Percentiles rank a stretch among this genome's conserved stretches.
Conservation (phyloP, 805 yeast species). For the Kodamaea neixiangensis region DNA sequence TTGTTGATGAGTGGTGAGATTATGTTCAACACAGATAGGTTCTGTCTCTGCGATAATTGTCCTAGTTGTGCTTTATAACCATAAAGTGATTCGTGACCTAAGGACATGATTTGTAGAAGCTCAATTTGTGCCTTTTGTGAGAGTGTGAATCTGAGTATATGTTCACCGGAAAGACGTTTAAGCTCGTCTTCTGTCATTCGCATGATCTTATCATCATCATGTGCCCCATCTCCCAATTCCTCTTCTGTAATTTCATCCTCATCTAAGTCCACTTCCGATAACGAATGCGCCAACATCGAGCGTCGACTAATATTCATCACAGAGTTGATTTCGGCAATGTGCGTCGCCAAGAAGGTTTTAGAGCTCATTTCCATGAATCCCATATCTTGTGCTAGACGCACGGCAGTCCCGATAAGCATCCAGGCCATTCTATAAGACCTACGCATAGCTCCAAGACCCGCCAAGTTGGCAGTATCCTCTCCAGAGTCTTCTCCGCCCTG, state of each 20-base stretch:
- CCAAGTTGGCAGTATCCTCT: conserved; percentile 47
- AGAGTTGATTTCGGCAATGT: conserved; percentile 77
- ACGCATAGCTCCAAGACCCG: conserved; percentile 83
- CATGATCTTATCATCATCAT: conserved; percentile 29
- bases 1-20: conserved; percentile 74
- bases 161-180: conserved; percentile 25
- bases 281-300: conserved; percentile 72
- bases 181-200: conserved; percentile 36
- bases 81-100: conserved; percentile 84
- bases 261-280: conserved; percentile 64
- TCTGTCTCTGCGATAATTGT: conserved; percentile 57
- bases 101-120: conserved; percentile 70
- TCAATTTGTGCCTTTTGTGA: conserved; percentile 79
- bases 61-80: conserved; percentile 60
- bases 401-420: conserved; percentile 89
- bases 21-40: conserved; percentile 68
- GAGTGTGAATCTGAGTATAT: conserved; percentile 52
- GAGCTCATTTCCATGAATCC: conserved; percentile 75
- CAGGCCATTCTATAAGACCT: conserved; percentile 89
- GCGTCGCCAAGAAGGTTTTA: conserved; percentile 78
- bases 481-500: not conserved
- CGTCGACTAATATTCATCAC: conserved; percentile 80
- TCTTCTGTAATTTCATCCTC: conserved; percentile 42
- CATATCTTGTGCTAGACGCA: conserved; percentile 83
- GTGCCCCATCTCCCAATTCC: conserved; percentile 29